Conservation (phyloP, 148 eudicot genomes). For the Rhododendron ferrugineum region DNA sequence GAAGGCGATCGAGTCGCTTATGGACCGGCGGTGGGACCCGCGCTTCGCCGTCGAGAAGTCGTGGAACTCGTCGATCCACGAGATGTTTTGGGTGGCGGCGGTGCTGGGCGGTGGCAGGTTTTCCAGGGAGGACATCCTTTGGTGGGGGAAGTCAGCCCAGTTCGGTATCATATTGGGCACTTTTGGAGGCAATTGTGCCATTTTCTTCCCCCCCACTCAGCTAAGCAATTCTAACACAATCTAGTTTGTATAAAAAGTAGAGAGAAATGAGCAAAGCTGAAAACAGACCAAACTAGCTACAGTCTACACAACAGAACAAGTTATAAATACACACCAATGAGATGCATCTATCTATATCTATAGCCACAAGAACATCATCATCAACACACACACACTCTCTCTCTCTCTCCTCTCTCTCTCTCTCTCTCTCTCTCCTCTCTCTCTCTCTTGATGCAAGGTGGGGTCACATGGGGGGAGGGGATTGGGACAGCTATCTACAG, state of each 20-base stretch:
- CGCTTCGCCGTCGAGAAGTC: slow-evolving; percentile 66
- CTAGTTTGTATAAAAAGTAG: neutral
- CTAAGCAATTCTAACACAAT: neutral
- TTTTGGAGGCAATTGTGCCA: slow-evolving; percentile 88
- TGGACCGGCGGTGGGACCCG: slow-evolving; percentile 54
- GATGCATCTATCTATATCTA: neutral
- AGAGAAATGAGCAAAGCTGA: neutral
- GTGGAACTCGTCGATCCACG: slow-evolving; percentile 78
- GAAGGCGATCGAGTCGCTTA: slow-evolving; percentile 69
- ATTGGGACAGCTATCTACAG: slow-evolving; percentile 50
- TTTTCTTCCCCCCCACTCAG: neutral
- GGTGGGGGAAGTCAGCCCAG: slow-evolving; percentile 49
- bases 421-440: neutral
- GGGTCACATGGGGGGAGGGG: slow-evolving; percentile 50
- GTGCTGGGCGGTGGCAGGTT: slow-evolving; percentile 12
- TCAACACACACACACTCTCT: neutral
- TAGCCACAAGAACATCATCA: slow-evolving; percentile 27
- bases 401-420: neutral
- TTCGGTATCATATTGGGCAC: slow-evolving; percentile 43
- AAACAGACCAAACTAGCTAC: slow-evolving; percentile 14
- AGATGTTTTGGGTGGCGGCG: slow-evolving; percentile 14
- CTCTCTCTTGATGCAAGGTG: neutral
- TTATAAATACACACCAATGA: slow-evolving; percentile 11
- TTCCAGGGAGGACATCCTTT: slow-evolving; percentile 29
- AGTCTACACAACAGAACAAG: slow-evolving; percentile 1